Base-by-base conservation (phyloP, 805 yeast genomes). In the Jamesozyma jinghongensis region DNA sequence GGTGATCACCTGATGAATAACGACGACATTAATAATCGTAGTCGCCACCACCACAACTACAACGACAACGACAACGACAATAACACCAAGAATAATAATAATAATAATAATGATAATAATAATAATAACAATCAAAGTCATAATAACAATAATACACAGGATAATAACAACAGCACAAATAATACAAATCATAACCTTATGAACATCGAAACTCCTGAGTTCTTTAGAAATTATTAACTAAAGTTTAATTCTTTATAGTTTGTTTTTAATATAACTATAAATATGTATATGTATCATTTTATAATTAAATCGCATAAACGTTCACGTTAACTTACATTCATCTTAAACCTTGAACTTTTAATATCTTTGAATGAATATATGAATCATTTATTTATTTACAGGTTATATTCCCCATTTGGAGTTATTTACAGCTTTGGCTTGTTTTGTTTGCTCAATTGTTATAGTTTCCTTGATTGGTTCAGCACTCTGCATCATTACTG, bases 151-250 rank as follows among this genome's bases (percentile, higher is more conserved):
- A 27, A 25, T 14, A 16, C 5, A 16, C 12, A 36, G 4, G 32
- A 29, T 12, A 36, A 6, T 12, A 27, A 27, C 25, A 27, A 25
- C 12, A 16, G 5, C n/a, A 22, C 27, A 20, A 34, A 29, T 31
- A 34, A 22, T 32, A 32, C 11, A 3, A 10, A 13, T 13, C 37
- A n/a, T 12, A 16, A 25, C 18, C n/a, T 25, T 11, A 31, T 28
- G 11, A 29, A 5, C 13, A 51, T 51, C 34, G 45, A 45, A 26
- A 53, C 50, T n/a, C 56, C 55, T 8, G 58, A 54, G 37, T 54
- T 54, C 41, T 46, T 37, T 17, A 14, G 25, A 31, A 31, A 26
- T 22, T 32, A 19, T 19, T 32, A 19, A 32, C n/a, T n/a, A n/a
- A n/a, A n/a, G n/a, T 5, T 10, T 11, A 8, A 5, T 29, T 8